Conservation (phyloP, 495 filamentous ascomycete species). For the Aspergillus taichungensis region DNA sequence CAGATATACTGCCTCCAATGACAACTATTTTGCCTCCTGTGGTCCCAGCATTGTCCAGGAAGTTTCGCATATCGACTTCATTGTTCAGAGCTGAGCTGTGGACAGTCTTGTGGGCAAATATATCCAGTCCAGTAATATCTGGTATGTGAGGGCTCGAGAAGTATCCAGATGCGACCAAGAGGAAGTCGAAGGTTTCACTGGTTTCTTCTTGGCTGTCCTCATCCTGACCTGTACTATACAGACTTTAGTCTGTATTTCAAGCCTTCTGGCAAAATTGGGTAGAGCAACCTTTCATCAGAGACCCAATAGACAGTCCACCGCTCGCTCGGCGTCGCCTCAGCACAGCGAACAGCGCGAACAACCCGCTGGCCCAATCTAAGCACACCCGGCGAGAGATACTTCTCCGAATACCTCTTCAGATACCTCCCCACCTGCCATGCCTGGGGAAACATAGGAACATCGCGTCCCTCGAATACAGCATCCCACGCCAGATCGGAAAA, state of each 20-base stretch:
- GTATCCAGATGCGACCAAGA: constrained; percentile 69
- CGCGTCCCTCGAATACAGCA: constrained; percentile 26
- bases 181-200: constrained; percentile 51
- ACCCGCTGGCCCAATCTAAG: constrained; percentile 49
- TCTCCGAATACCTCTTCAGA: constrained; percentile 50
- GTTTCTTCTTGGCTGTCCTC: constrained; percentile 3
- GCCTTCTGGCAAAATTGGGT: neutral
- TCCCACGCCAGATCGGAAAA: constrained; percentile 76
- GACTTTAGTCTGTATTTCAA: neutral
- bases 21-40: constrained; percentile 58
- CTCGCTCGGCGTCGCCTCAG: constrained; percentile 5
- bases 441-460: constrained; percentile 54
- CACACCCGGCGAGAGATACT: constrained; percentile 43
- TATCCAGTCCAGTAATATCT: constrained; percentile 26
- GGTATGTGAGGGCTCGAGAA: constrained; percentile 57
- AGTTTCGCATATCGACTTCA: constrained; percentile 13
- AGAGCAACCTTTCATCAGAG: constrained; percentile 17
- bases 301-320: constrained; percentile 49
- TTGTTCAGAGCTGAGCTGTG: constrained; percentile 50
- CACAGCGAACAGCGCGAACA: constrained; percentile 28
- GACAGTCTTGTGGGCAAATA: constrained; percentile 30
- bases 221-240: neutral
- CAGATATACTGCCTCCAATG: constrained; percentile 78
- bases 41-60: constrained; percentile 1
- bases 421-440: constrained; percentile 74